phyloP scores from a whole-genome alignment of 352 stramenopile genomes.

The Phytophthora colocasiae region DNA sequence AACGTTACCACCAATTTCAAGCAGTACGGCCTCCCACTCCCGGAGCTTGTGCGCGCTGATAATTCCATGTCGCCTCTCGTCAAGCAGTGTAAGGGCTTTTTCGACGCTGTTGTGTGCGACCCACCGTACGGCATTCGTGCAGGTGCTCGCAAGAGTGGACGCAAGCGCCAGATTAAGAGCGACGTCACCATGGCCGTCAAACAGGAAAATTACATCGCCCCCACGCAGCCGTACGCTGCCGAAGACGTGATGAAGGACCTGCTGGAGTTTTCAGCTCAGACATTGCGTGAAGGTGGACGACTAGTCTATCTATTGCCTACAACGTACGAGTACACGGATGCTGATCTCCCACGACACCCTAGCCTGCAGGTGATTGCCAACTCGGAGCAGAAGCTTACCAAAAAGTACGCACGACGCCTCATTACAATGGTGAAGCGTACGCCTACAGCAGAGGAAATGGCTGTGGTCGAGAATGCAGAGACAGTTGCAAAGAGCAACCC shows the following conservation, averaged over 20 bases:
- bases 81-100: slow-evolving; percentile 58
- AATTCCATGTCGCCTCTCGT: slow-evolving; percentile 77
- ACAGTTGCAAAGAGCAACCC: slow-evolving; percentile 27
- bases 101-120: slow-evolving; percentile 93
- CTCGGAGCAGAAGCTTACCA: slow-evolving; percentile 86
- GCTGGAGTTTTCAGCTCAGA: slow-evolving; percentile 90
- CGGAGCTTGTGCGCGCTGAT: slow-evolving; percentile 96
- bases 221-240: slow-evolving; percentile 95
- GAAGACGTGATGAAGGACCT: slow-evolving; percentile 98
- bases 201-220: slow-evolving; percentile 94
- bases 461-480: slow-evolving; percentile 10
- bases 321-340: slow-evolving; percentile 84
- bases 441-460: slow-evolving; percentile 25
- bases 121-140: slow-evolving; percentile 95
- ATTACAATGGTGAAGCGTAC: slow-evolving; percentile 89
- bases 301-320: slow-evolving; percentile 90
- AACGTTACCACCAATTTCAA: slow-evolving; percentile 92
- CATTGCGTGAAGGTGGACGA: slow-evolving; percentile 76
- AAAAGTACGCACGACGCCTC: slow-evolving; percentile 82
- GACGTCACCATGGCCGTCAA: slow-evolving; percentile 44
- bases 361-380: slow-evolving; percentile 75
- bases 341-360: slow-evolving; percentile 79
- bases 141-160: slow-evolving; percentile 93
- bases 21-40: slow-evolving; percentile 93
- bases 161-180: slow-evolving; percentile 47